Evolutionary conservation across 2,329 filamentous ascomycete species (phyloP).

Genomic region (Paracorniculantispora psalliotae): DNA sequence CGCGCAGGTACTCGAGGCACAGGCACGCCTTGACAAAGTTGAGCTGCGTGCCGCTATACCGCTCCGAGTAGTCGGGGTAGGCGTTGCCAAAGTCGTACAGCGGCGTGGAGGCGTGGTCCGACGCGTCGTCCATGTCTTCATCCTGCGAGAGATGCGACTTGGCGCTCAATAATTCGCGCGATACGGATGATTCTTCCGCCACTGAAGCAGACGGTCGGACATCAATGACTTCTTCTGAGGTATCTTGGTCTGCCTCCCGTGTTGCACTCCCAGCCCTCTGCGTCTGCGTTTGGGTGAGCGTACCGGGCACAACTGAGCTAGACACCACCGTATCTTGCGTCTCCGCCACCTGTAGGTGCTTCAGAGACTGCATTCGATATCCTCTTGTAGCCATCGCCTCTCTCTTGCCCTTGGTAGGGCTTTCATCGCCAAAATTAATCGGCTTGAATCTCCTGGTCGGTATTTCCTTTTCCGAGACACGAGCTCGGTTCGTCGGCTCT

Average conservation of each 20-base stretch:
- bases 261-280: slow-evolving; percentile 15
- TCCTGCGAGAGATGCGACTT: neutral
- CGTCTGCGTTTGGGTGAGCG: slow-evolving; percentile 18
- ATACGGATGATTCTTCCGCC: neutral
- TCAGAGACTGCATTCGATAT: slow-evolving; percentile 22
- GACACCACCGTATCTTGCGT: slow-evolving; percentile 25
- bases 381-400: neutral
- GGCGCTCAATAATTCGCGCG: neutral
- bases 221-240: too few relatives aligned
- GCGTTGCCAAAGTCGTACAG: slow-evolving; percentile 34
- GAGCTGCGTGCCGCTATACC: slow-evolving; percentile 32
- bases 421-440: slow-evolving; percentile 21
- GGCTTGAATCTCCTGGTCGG: slow-evolving; percentile 21
- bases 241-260: neutral
- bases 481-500: neutral
- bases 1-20: slow-evolving; percentile 35
- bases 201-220: neutral
- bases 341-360: slow-evolving; percentile 18
- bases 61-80: slow-evolving; percentile 41
- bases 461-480: neutral
- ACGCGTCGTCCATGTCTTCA: neutral
- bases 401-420: slow-evolving; percentile 14
- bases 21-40: slow-evolving; percentile 43
- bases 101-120: slow-evolving; percentile 18
- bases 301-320: slow-evolving; percentile 27